These are phyloP conservation scores for Chrysochromulina parva DNA, from an alignment of 78 protist species.

Conservation along the genomic window DNA sequence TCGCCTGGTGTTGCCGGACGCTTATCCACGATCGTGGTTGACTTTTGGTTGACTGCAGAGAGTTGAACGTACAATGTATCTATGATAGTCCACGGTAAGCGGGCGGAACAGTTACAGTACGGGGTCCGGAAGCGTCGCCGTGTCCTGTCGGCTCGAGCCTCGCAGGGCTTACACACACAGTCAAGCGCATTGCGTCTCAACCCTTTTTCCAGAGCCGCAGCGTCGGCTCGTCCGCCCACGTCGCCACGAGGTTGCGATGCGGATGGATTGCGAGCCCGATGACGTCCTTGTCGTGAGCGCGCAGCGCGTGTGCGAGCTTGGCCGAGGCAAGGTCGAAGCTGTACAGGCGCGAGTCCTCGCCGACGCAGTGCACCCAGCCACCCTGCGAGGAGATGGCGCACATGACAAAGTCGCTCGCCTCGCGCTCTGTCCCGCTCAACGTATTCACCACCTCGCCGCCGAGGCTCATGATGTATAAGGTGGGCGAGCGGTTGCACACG, in stretches of 20 bases:
- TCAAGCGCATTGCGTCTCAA: too few species aligned
- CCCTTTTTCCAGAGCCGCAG: neutral
- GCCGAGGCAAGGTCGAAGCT: conserved; percentile 52
- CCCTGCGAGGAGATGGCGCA: conserved; percentile 51
- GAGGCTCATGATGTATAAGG: conserved; percentile 45
- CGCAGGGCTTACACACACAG: too few species aligned
- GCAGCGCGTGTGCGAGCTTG: neutral
- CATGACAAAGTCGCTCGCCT: conserved; percentile 46
- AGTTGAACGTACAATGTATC: too few species aligned
- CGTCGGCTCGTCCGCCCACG: neutral
- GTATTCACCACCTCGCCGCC: neutral
- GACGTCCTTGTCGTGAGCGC: conserved; percentile 25
- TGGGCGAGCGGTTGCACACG: conserved; percentile 61
- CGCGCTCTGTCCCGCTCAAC: neutral
- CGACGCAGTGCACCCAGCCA: conserved; percentile 59
- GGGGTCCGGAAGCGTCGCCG: too few species aligned
- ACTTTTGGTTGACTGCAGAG: too few species aligned
- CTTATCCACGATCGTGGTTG: too few species aligned
- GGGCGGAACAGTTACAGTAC: too few species aligned
- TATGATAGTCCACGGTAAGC: too few species aligned
- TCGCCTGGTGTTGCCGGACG: too few species aligned
- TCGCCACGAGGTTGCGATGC: conserved; percentile 62
- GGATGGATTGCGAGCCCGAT: conserved; percentile 72
- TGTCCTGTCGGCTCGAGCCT: too few species aligned
- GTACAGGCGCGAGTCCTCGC: conserved; percentile 62